A percentile compares a stretch with the other conserved stretches of the same genome.
Conservation (phyloP, 345 rosid genomes). For the Lumnitzera racemosa region DNA sequence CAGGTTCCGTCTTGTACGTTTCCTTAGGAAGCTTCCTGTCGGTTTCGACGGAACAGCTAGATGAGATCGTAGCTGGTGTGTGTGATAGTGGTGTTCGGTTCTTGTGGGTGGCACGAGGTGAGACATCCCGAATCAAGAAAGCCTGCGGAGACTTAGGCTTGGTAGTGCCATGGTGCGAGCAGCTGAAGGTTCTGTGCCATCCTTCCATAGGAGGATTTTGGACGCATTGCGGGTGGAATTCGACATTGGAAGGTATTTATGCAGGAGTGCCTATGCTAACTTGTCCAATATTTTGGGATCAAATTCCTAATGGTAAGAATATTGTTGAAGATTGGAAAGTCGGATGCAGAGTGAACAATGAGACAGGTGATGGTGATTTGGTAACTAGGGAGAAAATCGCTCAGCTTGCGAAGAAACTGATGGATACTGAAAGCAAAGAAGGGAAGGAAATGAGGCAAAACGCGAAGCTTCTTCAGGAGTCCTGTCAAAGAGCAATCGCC, state of each 20-base stretch:
- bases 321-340: conserved; percentile 20
- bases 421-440: conserved; percentile 14
- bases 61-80: conserved; percentile 24
- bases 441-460: conserved; percentile 19
- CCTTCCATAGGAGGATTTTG: conserved; percentile 18
- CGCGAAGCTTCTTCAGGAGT: conserved; percentile 8
- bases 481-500: conserved; percentile 13
- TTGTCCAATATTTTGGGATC: conserved; percentile 23
- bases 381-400: conserved; percentile 13
- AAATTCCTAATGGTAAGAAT: conserved; percentile 16
- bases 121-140: not conserved
- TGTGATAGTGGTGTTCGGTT: conserved; percentile 18
- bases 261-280: conserved; percentile 28
- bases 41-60: conserved; percentile 18
- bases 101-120: conserved; percentile 33
- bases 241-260: conserved; percentile 21
- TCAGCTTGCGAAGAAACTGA: conserved; percentile 9
- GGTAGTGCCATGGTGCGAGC: conserved; percentile 25
- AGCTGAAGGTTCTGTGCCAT: conserved; percentile 23
- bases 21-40: conserved; percentile 37
- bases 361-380: conserved; percentile 3
- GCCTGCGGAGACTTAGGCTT: conserved; percentile 3
- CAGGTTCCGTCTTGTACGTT: conserved; percentile 25
- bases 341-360: conserved; percentile 15
- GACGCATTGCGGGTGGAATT: conserved; percentile 36